Evolutionary conservation across 495 filamentous ascomycete species (phyloP).

Genomic region (Letharia columbiana): DNA sequence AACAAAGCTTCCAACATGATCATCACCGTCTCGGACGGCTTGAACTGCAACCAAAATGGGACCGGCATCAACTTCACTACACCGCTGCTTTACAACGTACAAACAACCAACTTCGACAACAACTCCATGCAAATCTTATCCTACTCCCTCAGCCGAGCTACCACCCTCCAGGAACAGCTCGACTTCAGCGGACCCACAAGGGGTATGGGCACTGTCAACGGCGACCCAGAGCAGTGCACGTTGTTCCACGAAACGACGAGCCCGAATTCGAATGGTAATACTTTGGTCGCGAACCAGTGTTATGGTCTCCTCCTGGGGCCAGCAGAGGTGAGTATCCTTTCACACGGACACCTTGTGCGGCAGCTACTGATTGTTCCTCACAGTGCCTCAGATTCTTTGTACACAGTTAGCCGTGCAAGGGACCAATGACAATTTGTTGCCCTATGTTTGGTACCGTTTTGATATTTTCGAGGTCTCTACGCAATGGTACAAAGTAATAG

Average conservation of each 20-base stretch:
- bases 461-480: no score
- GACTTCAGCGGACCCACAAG: neutral
- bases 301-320: neutral
- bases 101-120: no score
- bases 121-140: neutral
- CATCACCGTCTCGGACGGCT: neutral
- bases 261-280: neutral
- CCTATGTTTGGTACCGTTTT: no score
- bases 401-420: no score
- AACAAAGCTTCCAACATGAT: neutral
- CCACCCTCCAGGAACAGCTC: neutral
- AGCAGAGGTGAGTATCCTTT: neutral
- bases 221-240: neutral
- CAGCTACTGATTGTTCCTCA: neutral
- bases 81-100: neutral
- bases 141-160: neutral
- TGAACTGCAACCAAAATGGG: neutral
- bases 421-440: no score
- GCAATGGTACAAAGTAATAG: no score
- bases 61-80: neutral
- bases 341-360: neutral
- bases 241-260: neutral
- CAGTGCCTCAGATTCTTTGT: neutral
- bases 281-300: neutral
- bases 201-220: neutral